Evolutionary conservation across 2,329 filamentous ascomycete species (phyloP).

Genomic region (Purpureocillium takamizusanense): DNA sequence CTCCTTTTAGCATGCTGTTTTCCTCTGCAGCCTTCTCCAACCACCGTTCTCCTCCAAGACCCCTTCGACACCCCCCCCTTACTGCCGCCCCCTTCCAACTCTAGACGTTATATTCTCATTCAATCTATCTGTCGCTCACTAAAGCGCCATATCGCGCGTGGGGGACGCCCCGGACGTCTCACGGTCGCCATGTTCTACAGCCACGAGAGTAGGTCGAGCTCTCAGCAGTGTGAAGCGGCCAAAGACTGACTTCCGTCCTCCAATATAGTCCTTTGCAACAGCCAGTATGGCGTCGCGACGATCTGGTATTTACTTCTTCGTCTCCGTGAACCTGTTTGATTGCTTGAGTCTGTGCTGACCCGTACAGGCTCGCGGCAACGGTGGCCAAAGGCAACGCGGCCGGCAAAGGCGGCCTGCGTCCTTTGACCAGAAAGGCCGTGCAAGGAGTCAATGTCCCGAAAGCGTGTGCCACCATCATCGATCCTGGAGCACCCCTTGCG

Average conservation of each 20-base stretch:
- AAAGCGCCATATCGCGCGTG: no score
- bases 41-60: no score
- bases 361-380: conserved; percentile 76
- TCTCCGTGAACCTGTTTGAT: not conserved
- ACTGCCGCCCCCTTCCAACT: no score
- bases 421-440: conserved; percentile 77
- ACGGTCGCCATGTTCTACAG: conserved; percentile 74
- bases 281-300: conserved; percentile 86
- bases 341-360: accelerated
- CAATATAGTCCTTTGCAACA: conserved; percentile 71
- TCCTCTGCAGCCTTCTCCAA: not conserved
- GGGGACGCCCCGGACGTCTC: no score
- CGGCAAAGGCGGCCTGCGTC: conserved; percentile 64
- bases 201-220: conserved; percentile 64
- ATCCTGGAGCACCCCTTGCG: conserved; percentile 76
- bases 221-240: not conserved
- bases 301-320: conserved; percentile 61
- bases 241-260: not conserved
- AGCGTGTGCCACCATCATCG: conserved; percentile 81
- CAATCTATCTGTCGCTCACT: no score
- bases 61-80: no score
- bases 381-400: conserved; percentile 65
- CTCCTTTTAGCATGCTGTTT: not conserved
- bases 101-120: no score
- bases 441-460: conserved; percentile 78